Evolutionary conservation across 176 grass and related monocot species (phyloP).

Genomic region (Ananas comosus): DNA sequence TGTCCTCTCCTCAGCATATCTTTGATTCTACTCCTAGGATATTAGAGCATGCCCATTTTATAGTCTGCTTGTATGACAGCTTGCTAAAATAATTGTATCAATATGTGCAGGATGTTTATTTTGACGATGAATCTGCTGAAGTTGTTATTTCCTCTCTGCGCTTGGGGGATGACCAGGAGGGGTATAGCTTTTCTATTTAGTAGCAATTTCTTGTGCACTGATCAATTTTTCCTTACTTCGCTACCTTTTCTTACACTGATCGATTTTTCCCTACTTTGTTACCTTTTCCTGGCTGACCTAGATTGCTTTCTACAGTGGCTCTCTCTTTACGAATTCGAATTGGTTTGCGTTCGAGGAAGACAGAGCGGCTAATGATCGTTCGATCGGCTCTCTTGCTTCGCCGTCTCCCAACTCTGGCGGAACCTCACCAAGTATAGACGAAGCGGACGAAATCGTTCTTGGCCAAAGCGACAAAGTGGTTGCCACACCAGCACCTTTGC

Average conservation of each 20-base stretch:
- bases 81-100: conserved; percentile 4
- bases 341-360: conserved; percentile 99
- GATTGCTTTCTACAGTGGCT: conserved; percentile 40
- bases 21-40: too few species aligned
- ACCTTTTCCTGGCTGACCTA: conserved; percentile 13
- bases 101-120: conserved; percentile 83
- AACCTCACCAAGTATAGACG: conserved; percentile 21
- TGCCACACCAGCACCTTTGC: conserved; percentile 21
- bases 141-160: conserved; percentile 85
- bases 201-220: background rate
- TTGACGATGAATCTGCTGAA: conserved; percentile 91
- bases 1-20: too few species aligned
- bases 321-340: conserved; percentile 95
- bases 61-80: background rate
- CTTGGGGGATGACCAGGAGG: conserved; percentile 75
- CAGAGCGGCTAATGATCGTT: conserved; percentile 49
- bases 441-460: conserved; percentile 29
- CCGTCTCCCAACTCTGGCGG: conserved; percentile 59
- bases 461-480: conserved; percentile 18
- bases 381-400: conserved; percentile 47
- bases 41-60: too few species aligned
- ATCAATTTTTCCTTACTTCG: background rate
- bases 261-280: background rate
- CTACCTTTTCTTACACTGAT: background rate
- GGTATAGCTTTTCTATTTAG: conserved; percentile 21